These are phyloP conservation scores for Aspergillus nomiae DNA, from an alignment of 2,329 filamentous ascomycete genomes.

Conservation along the genomic window DNA sequence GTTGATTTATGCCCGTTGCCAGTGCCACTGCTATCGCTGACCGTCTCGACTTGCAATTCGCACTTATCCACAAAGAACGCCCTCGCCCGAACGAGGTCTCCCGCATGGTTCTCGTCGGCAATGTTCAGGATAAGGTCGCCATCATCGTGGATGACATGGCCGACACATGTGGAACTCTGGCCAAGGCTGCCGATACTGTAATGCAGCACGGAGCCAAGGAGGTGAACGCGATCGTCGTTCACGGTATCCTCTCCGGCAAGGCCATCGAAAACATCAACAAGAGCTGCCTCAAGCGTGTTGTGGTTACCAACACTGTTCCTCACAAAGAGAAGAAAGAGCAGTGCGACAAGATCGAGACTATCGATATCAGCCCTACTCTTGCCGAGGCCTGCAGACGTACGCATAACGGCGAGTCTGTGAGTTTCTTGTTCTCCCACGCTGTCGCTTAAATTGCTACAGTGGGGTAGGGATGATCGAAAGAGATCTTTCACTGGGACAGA, in stretches of 20 bases:
- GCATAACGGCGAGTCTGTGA: constrained; percentile 55
- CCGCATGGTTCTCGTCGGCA: constrained; percentile 93
- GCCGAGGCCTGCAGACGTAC: constrained; percentile 53
- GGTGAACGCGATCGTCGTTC: constrained; percentile 93
- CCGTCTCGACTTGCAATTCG: constrained; percentile 84
- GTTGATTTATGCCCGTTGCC: constrained; percentile 3
- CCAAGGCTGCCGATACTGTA: constrained; percentile 86
- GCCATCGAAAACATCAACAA: constrained; percentile 84
- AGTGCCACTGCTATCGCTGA: constrained; percentile 91
- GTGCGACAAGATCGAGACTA: constrained; percentile 81
- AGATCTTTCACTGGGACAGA: not conserved
- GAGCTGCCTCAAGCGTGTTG: constrained; percentile 73
- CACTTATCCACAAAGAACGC: constrained; percentile 95
- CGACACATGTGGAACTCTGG: constrained; percentile 86
- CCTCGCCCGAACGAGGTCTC: constrained; percentile 88
- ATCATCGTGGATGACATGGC: constrained; percentile 99
- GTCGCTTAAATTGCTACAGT: constrained; percentile 33
- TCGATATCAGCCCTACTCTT: constrained; percentile 82
- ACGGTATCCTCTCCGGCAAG: constrained; percentile 85
- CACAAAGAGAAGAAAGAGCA: constrained; percentile 76
- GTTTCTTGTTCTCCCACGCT: constrained; percentile 53
- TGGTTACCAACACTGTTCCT: constrained; percentile 88
- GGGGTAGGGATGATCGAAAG: not conserved
- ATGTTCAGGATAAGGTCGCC: constrained; percentile 85
- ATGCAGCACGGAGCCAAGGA: constrained; percentile 83